Percentiles rank a stretch among this genome's conserved stretches.
phyloP scores from a whole-genome alignment of 2,329 filamentous ascomycete species.

The Aureobasidium sp. region DNA sequence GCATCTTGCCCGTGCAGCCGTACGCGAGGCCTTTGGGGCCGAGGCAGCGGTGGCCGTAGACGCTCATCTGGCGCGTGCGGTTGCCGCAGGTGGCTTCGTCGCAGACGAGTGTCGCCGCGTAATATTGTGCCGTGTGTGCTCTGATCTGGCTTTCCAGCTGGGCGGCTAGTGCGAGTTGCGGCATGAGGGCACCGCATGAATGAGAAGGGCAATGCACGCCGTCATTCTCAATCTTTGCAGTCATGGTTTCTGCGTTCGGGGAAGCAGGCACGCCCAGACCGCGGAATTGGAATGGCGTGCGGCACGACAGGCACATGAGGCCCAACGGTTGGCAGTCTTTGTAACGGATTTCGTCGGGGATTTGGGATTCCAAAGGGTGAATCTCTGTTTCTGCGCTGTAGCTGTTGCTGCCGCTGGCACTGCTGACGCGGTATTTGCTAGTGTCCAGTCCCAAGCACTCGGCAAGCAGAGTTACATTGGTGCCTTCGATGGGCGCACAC shows the following conservation, averaged over 20 bases:
- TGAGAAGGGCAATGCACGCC: conserved; percentile 64
- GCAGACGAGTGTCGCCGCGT: conserved; percentile 85
- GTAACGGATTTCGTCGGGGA: conserved; percentile 86
- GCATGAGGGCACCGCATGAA: conserved; percentile 58
- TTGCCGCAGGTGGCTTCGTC: conserved; percentile 82
- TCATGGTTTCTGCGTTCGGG: conserved; percentile 30
- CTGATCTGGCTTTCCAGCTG: conserved; percentile 84
- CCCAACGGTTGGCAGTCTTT: conserved; percentile 68
- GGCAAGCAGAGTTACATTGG: conserved; percentile 80
- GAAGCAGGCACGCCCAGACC: conserved; percentile 50
- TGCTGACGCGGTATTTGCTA: conserved; percentile 72
- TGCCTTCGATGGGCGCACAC: conserved; percentile 90
- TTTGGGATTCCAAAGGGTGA: conserved; percentile 86
- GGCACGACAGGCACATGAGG: conserved; percentile 77
- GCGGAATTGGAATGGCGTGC: conserved; percentile 63
- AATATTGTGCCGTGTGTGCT: conserved; percentile 72
- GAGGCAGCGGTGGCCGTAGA: conserved; percentile 84
- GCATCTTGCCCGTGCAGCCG: conserved; percentile 81
- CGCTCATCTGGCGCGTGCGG: conserved; percentile 83
- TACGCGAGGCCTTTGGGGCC: conserved; percentile 78
- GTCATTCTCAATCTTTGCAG: conserved; percentile 58
- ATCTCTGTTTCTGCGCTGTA: conserved; percentile 54
- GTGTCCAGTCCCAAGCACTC: conserved; percentile 91
- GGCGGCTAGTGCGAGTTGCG: conserved; percentile 68
- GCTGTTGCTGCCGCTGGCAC: conserved; percentile 47